Percentiles rank a stretch among this genome's conserved stretches.
Conservation (phyloP, 805 yeast genomes). For the Myxozyma vanderwaltii region DNA sequence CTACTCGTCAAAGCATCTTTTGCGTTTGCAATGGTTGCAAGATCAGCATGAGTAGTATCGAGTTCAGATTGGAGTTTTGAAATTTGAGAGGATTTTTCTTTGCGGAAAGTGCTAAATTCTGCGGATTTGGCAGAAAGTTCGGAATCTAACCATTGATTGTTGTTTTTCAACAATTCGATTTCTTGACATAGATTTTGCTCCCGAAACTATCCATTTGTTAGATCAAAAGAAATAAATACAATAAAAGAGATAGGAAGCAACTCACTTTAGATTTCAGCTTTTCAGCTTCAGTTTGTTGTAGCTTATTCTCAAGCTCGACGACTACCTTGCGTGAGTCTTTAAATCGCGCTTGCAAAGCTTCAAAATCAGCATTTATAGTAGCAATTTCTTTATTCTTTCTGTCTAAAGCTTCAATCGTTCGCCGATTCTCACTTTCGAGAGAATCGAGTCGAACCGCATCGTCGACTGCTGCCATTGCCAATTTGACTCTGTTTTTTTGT, state of each 20-base stretch:
- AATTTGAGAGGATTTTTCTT: slow-evolving; percentile 42
- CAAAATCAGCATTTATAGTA: slow-evolving; percentile 46
- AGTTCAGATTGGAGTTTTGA: slow-evolving; percentile 43
- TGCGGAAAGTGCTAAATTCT: slow-evolving; percentile 41
- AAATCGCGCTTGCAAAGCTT: slow-evolving; percentile 43
- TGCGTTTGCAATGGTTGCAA: slow-evolving; percentile 37
- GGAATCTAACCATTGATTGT: slow-evolving; percentile 49
- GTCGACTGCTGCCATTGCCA: not conserved
- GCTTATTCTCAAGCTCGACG: slow-evolving; percentile 46
- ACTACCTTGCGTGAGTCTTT: slow-evolving; percentile 47
- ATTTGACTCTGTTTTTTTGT: not conserved
- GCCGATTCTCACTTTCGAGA: slow-evolving; percentile 37
- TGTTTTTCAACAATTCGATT: slow-evolving; percentile 46
- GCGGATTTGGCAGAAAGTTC: slow-evolving; percentile 44
- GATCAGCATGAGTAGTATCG: slow-evolving; percentile 45
- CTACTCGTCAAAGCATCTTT: slow-evolving; percentile 44
- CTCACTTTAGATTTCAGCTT: slow-evolving; percentile 36
- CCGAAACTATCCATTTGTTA: slow-evolving; percentile 38
- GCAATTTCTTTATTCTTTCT: slow-evolving; percentile 39
- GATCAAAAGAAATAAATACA: not conserved
- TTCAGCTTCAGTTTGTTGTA: slow-evolving; percentile 43
- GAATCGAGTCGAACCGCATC: slow-evolving; percentile 27
- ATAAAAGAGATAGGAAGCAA: not conserved
- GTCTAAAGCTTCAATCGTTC: slow-evolving; percentile 39
- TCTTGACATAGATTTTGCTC: slow-evolving; percentile 49